phyloP scores from a whole-genome alignment of 805 yeast species.

The Ogataea dorogensis region DNA sequence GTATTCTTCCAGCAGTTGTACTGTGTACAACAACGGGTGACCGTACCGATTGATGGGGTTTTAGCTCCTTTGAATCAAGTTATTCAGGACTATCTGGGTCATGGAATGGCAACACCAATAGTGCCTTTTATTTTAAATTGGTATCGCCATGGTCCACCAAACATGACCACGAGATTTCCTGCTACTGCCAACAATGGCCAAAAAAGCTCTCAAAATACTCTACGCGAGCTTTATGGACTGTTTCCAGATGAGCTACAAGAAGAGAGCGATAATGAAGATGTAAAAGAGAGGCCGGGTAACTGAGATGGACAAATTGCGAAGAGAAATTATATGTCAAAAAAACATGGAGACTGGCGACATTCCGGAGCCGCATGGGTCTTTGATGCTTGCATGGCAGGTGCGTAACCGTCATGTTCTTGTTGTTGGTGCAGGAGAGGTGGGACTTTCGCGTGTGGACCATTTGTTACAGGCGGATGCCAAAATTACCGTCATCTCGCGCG shows the following conservation, averaged over 20 bases:
- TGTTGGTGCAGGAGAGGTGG: slow-evolving; percentile 80
- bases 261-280: too few species aligned
- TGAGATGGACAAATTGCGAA: neutral
- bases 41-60: neutral
- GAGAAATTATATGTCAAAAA: slow-evolving; percentile 1
- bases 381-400: slow-evolving; percentile 74
- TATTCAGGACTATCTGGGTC: too few species aligned
- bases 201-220: too few species aligned
- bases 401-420: slow-evolving; percentile 63
- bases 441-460: slow-evolving; percentile 64
- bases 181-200: too few species aligned
- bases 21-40: slow-evolving; percentile 5
- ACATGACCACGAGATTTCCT: too few species aligned
- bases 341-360: slow-evolving; percentile 11
- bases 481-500: slow-evolving; percentile 60
- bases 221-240: too few species aligned
- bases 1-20: slow-evolving; percentile 21
- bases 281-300: slow-evolving; percentile 15
- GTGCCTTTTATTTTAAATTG: too few species aligned
- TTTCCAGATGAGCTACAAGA: too few species aligned
- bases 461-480: slow-evolving; percentile 67
- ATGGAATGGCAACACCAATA: too few species aligned
- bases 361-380: slow-evolving; percentile 48
- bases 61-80: neutral
- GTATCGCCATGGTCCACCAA: too few species aligned